A percentile compares a stretch with the other conserved stretches of the same genome.
phyloP scores from a whole-genome alignment of 2,329 filamentous ascomycete genomes.

The Pseudonectria buxi region DNA sequence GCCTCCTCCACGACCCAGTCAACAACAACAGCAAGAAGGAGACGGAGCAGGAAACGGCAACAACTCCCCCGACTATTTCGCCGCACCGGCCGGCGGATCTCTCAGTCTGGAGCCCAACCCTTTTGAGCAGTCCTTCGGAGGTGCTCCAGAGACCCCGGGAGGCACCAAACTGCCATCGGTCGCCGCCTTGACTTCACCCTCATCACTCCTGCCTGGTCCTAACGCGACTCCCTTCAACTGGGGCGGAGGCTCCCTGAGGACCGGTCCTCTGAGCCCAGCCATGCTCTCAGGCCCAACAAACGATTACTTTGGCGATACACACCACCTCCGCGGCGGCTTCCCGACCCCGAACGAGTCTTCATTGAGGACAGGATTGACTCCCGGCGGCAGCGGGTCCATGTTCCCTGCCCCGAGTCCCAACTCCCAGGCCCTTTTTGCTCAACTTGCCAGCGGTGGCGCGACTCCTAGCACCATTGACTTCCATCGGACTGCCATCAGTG shows the following conservation, averaged over 20 bases:
- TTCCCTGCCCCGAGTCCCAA: conserved; percentile 88
- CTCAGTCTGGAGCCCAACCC: conserved; percentile 85
- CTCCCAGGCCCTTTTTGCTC: conserved; percentile 74
- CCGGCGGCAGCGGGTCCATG: conserved; percentile 93
- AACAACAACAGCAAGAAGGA: conserved; percentile 34
- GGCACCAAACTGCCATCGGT: conserved; percentile 81
- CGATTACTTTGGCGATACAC: conserved; percentile 83
- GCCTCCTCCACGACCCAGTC: conserved; percentile 60
- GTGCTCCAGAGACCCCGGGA: conserved; percentile 70
- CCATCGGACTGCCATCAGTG: conserved; percentile 83
- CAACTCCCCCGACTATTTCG: conserved; percentile 65
- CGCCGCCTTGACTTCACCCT: conserved; percentile 83
- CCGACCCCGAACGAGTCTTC: conserved; percentile 96
- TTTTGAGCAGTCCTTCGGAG: conserved; percentile 89
- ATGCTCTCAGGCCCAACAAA: conserved; percentile 85
- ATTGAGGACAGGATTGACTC: conserved; percentile 82
- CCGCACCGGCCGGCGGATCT: conserved; percentile 45
- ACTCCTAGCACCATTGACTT: conserved; percentile 92
- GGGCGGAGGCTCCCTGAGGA: conserved; percentile 76
- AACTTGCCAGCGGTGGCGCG: conserved; percentile 70
- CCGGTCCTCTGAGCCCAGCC: conserved; percentile 89
- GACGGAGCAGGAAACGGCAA: conserved; percentile 38
- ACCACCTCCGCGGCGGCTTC: conserved; percentile 73
- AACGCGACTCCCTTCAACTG: conserved; percentile 72
- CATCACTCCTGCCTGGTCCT: conserved; percentile 67